Base-by-base conservation (phyloP, 495 filamentous ascomycete genomes). In the Trypethelium eluteriae region DNA sequence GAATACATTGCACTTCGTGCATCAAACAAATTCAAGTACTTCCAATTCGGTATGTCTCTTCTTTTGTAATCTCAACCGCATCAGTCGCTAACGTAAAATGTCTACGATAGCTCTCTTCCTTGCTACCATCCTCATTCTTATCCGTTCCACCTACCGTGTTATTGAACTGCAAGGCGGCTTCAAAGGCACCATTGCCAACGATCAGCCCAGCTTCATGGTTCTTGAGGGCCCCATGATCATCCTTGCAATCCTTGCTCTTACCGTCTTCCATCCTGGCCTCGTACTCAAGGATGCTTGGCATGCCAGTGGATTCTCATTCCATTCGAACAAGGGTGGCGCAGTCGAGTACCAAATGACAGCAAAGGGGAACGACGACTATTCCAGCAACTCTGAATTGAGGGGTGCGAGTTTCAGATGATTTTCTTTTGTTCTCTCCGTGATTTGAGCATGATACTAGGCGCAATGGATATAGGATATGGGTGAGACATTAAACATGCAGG, bases 151-250 rank as follows among this genome's bases (percentile, higher is more conserved):
- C 38, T 91, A 81, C 74, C 82, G 88, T 62, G 83, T 87, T 32
- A 84, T 82, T 9, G 88, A 91, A 79, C 77, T 90, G 62, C 78
- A 77, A 56, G 73, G 75, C n/a, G 88, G 88, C n/a, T 90, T 85
- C 75, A 64, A 74, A 11, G 82, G 88, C 34, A 64, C 70, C 0
- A 73, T 90, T 62, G 86, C 83, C 59, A 81, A 79, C 62, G 75
- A 88, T 50, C 79, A 92, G 75, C 76, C 81, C 11, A 70, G 84
- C 9, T 88, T 90, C 72, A 85, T 92, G 78, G 78, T 88, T 36
- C 80, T 92, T 32, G 89, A 92, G 77, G 85, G 87, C 34, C 75
- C 83, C n/a, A 86, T 91, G 86, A 84, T 92, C 70, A 75, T 80
- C 14, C 70, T 86, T 57, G 85, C 88, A 0, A 80, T 81, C 5